phyloP scores from a whole-genome alignment of 257 asterid species.

The Ilex aquifolium region DNA sequence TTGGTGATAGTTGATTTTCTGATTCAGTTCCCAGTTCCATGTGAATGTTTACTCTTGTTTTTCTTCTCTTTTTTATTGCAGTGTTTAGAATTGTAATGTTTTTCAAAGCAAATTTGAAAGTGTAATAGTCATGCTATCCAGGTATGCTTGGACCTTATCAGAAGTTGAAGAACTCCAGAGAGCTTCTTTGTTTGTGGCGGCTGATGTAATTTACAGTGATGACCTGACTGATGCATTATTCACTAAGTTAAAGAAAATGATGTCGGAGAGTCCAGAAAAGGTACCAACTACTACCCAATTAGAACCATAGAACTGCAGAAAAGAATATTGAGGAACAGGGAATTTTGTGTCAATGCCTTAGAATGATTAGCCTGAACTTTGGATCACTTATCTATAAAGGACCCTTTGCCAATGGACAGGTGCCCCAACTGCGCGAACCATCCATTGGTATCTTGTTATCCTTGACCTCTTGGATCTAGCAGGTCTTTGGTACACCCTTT shows the following conservation, averaged over 20 bases:
- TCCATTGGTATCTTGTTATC: no score
- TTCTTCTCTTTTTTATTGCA: background rate
- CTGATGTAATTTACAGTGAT: constrained; percentile 86
- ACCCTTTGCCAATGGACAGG: no score
- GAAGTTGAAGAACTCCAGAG: constrained; percentile 66
- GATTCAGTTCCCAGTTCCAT: background rate
- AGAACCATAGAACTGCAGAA: background rate
- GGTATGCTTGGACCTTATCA: constrained; percentile 56
- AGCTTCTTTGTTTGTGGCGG: constrained; percentile 82
- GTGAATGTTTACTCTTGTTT: background rate
- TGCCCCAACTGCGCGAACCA: no score
- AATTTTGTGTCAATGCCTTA: no score
- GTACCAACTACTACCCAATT: constrained; percentile 23
- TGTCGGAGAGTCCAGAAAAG: constrained; percentile 60
- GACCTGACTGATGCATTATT: constrained; percentile 83
- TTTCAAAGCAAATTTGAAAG: background rate
- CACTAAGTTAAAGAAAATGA: constrained; percentile 40
- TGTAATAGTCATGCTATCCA: constrained; percentile 22
- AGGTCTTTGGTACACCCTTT: no score
- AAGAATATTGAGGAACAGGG: background rate
- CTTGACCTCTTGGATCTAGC: no score
- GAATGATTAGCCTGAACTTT: no score
- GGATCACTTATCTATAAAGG: no score
- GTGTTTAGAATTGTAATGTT: background rate
- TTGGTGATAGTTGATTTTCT: background rate